Evolutionary conservation across 345 rosid species (phyloP), one percentile per base, ranked within the genome.

Genomic region (Brassica juncea): DNA sequence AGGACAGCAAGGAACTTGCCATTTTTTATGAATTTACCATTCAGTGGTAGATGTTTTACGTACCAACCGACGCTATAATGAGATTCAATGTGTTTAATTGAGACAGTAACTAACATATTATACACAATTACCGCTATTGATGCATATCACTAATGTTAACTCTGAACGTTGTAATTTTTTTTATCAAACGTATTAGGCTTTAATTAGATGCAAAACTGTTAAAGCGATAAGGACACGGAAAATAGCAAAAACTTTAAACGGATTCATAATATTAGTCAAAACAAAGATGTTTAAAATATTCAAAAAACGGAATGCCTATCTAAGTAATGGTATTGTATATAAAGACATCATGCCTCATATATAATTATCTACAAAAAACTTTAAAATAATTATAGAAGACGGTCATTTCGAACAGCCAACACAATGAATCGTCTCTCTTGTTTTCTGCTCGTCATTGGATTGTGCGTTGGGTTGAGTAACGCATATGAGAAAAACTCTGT

Each of bases 401-500:
- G 11, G 11, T 16, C 32, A 49, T 31, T 65, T 65, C 64, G 3
- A 21, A 52, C 37, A 74, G 4, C 28, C 2, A 35, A 57, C 31
- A 58, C 42, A 31, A 76, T 76, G 73, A 76, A 30, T 42, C 61
- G 8, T 4, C 68, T 59, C 15, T 59, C 6, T 3, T 76, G 7
- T 58, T 14, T 57, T 39, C 8, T 76, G 4, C 8, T 68, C 1
- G 37, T 27, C 27, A 6, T 75, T 67, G 60, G 68, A 59, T 68
- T 76, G 49, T 28, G 68, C 34, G 0, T 76, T 27, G 49, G 61
- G 2, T 31, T 30, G 34, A 68, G 34, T 19, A 42, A 42, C 11
- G 68, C 34, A 42, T 28, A 42, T 28, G 80, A 76, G 61, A 76
- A 76, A 68, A 42, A 68, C 34, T 39, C 34, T 1, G 49, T 68